A percentile compares a stretch with the other conserved stretches of the same genome.
These are phyloP conservation scores for Wickerhamiella vanderwaltii DNA, from an alignment of 805 yeast genomes.

Conservation along the genomic window DNA sequence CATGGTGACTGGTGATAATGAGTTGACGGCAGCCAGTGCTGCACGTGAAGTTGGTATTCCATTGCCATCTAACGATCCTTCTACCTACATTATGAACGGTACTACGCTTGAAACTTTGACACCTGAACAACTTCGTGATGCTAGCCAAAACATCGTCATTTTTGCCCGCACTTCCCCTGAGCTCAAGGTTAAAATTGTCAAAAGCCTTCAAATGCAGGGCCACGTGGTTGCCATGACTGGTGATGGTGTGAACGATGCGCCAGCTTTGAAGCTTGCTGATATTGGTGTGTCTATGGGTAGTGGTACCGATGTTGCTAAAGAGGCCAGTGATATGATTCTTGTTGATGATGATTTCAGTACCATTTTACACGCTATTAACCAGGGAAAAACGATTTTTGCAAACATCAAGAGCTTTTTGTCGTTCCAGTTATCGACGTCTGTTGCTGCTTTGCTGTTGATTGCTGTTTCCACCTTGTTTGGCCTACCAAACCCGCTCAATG, in stretches of 20 bases:
- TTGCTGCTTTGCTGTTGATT: slow-evolving; percentile 84
- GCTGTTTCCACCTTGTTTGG: slow-evolving; percentile 79
- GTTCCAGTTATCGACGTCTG: slow-evolving; percentile 89
- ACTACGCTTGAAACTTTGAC: slow-evolving; percentile 63
- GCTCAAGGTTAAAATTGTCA: slow-evolving; percentile 39
- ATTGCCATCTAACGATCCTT: slow-evolving; percentile 43
- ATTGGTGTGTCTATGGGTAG: slow-evolving; percentile 83
- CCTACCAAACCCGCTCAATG: slow-evolving; percentile 87
- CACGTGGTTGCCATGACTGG: slow-evolving; percentile 99
- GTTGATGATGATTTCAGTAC: slow-evolving; percentile 96
- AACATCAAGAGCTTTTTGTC: slow-evolving; percentile 91
- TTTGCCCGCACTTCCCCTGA: slow-evolving; percentile 36
- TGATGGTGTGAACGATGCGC: slow-evolving; percentile 97
- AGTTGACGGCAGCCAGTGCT: slow-evolving; percentile 39
- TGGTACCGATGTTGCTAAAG: slow-evolving; percentile 98
- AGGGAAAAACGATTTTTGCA: slow-evolving; percentile 93
- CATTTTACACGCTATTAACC: slow-evolving; percentile 84
- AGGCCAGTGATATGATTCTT: slow-evolving; percentile 94
- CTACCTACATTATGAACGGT: slow-evolving; percentile 68
- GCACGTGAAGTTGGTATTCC: slow-evolving; percentile 47
- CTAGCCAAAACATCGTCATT: slow-evolving; percentile 65
- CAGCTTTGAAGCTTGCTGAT: slow-evolving; percentile 92
- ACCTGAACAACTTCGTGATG: slow-evolving; percentile 60
- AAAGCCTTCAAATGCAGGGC: slow-evolving; percentile 51
- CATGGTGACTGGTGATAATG: slow-evolving; percentile 79